These are phyloP conservation scores for Lophium mytilinum DNA, from an alignment of 495 filamentous ascomycete species.

Conservation along the genomic window DNA sequence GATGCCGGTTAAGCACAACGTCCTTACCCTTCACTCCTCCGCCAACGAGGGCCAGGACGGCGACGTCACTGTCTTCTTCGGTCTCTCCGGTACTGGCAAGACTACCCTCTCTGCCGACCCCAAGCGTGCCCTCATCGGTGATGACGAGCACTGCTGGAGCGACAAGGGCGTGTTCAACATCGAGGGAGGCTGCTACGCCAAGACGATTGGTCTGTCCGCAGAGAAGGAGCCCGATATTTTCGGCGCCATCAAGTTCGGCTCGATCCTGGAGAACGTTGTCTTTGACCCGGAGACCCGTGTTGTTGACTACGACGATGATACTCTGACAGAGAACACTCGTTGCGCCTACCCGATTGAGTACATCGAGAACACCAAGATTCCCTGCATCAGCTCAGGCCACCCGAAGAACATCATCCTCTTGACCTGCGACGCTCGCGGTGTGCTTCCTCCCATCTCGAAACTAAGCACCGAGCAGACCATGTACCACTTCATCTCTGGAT, in stretches of 20 bases:
- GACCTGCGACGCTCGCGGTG: constrained; percentile 95
- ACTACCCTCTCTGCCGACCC: constrained; percentile 95
- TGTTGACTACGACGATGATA: constrained; percentile 91
- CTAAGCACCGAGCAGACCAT: constrained; percentile 92
- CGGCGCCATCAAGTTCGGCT: constrained; percentile 91
- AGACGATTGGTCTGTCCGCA: constrained; percentile 93
- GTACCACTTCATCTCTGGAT: constrained; percentile 99
- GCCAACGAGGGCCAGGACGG: constrained; percentile 82
- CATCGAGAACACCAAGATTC: constrained; percentile 97
- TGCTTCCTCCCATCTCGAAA: constrained; percentile 96
- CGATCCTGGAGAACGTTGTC: constrained; percentile 96
- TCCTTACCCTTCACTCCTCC: constrained; percentile 92
- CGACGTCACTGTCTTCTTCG: constrained; percentile 98
- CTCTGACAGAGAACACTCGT: constrained; percentile 95
- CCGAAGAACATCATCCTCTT: constrained; percentile 96
- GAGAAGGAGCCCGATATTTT: constrained; percentile 99
- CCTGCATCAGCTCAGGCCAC: constrained; percentile 78
- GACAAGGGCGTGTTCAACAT: constrained; percentile 98
- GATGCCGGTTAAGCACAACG: constrained; percentile 99
- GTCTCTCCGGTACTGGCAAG: constrained; percentile 96
- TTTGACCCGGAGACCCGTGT: constrained; percentile 84
- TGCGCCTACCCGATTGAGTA: constrained; percentile 99
- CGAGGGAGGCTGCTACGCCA: constrained; percentile 98
- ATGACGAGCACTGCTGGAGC: constrained; percentile 99
- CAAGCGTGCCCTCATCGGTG: constrained; percentile 92